phyloP scores from a whole-genome alignment of 192 early-diverging fungal species.

The Coemansia sp. region DNA sequence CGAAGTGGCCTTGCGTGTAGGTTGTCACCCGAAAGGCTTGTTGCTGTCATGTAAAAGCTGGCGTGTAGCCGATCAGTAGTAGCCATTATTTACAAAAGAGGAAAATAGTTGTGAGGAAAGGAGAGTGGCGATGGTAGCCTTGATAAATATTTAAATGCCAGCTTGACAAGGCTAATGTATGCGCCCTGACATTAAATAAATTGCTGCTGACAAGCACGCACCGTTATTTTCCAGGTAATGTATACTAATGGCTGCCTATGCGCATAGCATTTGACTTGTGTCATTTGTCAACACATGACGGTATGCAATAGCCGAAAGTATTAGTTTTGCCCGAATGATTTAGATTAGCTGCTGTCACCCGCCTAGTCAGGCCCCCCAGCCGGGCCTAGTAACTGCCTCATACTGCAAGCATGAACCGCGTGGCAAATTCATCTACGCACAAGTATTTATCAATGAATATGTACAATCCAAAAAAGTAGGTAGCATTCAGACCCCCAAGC shows the following conservation, averaged over 20 bases:
- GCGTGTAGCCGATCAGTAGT: not conserved
- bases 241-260: not conserved
- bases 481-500: constrained; percentile 20
- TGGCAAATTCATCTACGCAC: not conserved
- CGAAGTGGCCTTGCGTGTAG: not conserved
- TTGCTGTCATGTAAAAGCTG: not conserved
- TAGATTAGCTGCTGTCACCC: not conserved
- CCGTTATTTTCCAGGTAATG: not conserved
- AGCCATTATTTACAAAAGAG: not conserved
- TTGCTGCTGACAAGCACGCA: constrained; percentile 2
- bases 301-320: not conserved
- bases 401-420: not conserved
- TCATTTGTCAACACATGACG: not conserved
- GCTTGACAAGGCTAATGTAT: not conserved
- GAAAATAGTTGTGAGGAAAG: not conserved
- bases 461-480: not conserved
- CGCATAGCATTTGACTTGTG: constrained; percentile 2
- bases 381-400: not conserved
- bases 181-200: not conserved
- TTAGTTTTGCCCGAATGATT: not conserved
- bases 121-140: not conserved
- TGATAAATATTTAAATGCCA: not conserved
- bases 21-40: not conserved
- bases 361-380: not conserved
- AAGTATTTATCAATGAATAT: not conserved